Evolutionary conservation across 176 grass and related monocot species (phyloP).

Genomic region (Aegilops umbellulata): DNA sequence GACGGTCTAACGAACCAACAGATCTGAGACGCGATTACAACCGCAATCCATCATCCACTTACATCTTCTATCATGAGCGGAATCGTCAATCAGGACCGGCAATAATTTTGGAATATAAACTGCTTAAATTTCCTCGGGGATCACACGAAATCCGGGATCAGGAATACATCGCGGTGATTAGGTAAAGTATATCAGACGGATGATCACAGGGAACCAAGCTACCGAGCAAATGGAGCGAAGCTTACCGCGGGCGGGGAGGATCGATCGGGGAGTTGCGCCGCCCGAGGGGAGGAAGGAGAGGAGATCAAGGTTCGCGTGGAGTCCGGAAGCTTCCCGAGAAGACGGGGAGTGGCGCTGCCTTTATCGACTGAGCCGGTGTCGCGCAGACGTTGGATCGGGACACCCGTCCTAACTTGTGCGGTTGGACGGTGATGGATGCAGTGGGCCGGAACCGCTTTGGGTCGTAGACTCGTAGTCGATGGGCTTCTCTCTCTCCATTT

Average conservation of each 20-base stretch:
- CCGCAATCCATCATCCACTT: neutral
- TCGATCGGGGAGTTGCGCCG: neutral
- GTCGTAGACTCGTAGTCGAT: no score
- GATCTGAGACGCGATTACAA: neutral
- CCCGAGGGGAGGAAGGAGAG: neutral
- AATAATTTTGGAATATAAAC: neutral
- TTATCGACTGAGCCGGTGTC: neutral
- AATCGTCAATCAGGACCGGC: neutral
- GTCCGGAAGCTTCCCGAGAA: conserved; percentile 26
- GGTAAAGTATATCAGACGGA: neutral
- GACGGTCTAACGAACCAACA: neutral
- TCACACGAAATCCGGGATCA: neutral
- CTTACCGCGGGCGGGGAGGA: neutral
- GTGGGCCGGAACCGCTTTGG: neutral
- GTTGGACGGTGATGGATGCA: neutral
- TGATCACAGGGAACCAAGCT: neutral
- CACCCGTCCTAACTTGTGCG: neutral
- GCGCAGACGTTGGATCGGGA: conserved; percentile 12
- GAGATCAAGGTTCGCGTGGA: neutral
- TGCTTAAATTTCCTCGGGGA: neutral
- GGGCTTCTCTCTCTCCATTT: no score
- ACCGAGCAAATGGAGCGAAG: neutral
- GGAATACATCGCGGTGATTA: neutral
- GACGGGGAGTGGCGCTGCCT: neutral
- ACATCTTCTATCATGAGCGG: neutral